A percentile compares a stretch with the other conserved stretches of the same genome.
phyloP scores from a whole-genome alignment of 2,329 filamentous ascomycete species.

The Pseudocercospora musae region DNA sequence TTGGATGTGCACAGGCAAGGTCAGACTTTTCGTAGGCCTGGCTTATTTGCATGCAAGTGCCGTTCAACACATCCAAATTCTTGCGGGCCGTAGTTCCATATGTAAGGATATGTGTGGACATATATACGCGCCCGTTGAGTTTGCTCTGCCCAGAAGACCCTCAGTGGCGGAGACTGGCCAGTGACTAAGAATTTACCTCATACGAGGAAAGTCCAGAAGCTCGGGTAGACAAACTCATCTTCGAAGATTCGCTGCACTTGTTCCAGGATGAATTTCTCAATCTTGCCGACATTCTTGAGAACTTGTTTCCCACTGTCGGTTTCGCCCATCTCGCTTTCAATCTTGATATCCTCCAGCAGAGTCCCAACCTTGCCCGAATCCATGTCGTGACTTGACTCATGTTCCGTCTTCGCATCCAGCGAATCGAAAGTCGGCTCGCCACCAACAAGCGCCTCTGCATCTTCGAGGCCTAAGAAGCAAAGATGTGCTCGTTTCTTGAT shows the following conservation, averaged over 20 bases:
- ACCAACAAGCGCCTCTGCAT: slow-evolving; percentile 67
- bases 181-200: slow-evolving; percentile 10
- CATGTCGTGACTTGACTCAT: neutral
- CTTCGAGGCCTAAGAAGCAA: slow-evolving; percentile 89
- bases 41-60: slow-evolving; percentile 10
- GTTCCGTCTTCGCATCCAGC: slow-evolving; percentile 27
- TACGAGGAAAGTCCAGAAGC: slow-evolving; percentile 96
- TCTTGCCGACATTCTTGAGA: slow-evolving; percentile 96
- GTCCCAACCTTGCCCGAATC: slow-evolving; percentile 54
- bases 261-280: slow-evolving; percentile 94
- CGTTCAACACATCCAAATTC: neutral
- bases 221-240: slow-evolving; percentile 97
- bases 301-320: slow-evolving; percentile 89
- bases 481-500: slow-evolving; percentile 88
- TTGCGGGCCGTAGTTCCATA: neutral
- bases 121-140: too few relatives aligned
- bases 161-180: neutral
- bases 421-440: slow-evolving; percentile 38
- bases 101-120: neutral
- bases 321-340: slow-evolving; percentile 96
- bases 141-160: neutral
- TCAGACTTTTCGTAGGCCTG: slow-evolving; percentile 4
- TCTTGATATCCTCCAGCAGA: slow-evolving; percentile 84
- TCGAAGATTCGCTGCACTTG: slow-evolving; percentile 97
- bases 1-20: slow-evolving; percentile 6